A percentile compares a stretch with the other conserved stretches of the same genome.
These are phyloP conservation scores for Pseudomonodictys pantanalensis DNA, from an alignment of 495 filamentous ascomycete genomes.

Conservation along the genomic window DNA sequence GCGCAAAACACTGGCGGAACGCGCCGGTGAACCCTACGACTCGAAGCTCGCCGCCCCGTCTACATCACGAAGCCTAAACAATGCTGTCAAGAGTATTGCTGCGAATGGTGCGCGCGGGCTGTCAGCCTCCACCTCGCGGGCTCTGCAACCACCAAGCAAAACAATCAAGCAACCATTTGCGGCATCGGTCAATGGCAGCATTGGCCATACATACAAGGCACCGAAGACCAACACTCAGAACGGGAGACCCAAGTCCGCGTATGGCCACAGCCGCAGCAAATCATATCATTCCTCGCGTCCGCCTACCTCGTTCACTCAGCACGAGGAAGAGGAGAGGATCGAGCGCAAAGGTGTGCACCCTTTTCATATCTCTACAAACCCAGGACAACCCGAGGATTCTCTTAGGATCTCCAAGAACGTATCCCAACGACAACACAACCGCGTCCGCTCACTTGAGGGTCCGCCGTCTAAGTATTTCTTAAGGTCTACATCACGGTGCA, in stretches of 20 bases:
- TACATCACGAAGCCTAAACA: slow-evolving; percentile 14
- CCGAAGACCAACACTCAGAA: slow-evolving; percentile 4
- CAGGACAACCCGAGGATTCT: neutral
- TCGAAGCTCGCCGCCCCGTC: slow-evolving; percentile 23
- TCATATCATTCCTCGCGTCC: slow-evolving; percentile 19
- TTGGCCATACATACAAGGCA: slow-evolving; percentile 11
- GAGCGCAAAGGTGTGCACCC: slow-evolving; percentile 24
- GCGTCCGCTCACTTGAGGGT: neutral
- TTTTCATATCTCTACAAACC: slow-evolving; percentile 17
- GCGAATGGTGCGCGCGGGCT: slow-evolving; percentile 9
- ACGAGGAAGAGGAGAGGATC: slow-evolving; percentile 10
- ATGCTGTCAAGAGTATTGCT: slow-evolving; percentile 12
- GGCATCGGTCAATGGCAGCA: slow-evolving; percentile 16
- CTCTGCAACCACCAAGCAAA: slow-evolving; percentile 17
- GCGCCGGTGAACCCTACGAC: slow-evolving; percentile 25
- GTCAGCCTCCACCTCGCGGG: slow-evolving; percentile 20
- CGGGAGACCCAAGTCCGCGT: slow-evolving; percentile 5
- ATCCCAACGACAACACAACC: neutral
- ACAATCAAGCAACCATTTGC: slow-evolving; percentile 13
- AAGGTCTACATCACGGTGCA: neutral
- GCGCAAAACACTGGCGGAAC: slow-evolving; percentile 29
- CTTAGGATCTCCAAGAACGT: slow-evolving; percentile 2
- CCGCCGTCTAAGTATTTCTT: slow-evolving; percentile 5
- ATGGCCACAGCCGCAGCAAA: slow-evolving; percentile 24
- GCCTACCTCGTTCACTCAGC: slow-evolving; percentile 13